Evolutionary conservation across 805 yeast species (phyloP).

Genomic region (Candida pini): DNA sequence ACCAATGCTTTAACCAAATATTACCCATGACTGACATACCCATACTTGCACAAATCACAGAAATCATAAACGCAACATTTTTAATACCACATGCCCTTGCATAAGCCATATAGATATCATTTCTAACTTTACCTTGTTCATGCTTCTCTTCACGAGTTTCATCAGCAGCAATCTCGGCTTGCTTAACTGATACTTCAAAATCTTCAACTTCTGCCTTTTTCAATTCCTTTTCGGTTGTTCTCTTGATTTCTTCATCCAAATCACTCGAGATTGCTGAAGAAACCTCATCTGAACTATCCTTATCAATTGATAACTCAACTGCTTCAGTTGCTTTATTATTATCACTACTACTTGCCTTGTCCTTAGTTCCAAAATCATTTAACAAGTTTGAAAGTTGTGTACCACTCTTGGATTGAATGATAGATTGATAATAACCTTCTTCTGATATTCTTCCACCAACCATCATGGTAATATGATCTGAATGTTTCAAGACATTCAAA

Average conservation of each 20-base stretch:
- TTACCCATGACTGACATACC: constrained; percentile 60
- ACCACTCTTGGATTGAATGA: constrained; percentile 30
- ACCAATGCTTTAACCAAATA: constrained; percentile 97
- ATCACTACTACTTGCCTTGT: constrained; percentile 15
- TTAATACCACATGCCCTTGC: constrained; percentile 80
- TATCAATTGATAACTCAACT: constrained; percentile 11
- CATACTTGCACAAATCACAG: constrained; percentile 53
- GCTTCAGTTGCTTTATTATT: constrained; percentile 7
- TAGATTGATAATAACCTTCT: constrained; percentile 55
- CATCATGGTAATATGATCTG: constrained; percentile 64
- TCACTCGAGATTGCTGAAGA: constrained; percentile 13
- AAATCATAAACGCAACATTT: constrained; percentile 54
- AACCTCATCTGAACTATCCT: constrained; percentile 13
- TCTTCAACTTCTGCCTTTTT: constrained; percentile 58
- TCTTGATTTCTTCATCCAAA: constrained; percentile 25
- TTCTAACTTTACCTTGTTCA: constrained; percentile 91
- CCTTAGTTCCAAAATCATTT: constrained; percentile 54
- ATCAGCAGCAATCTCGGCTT: constrained; percentile 34
- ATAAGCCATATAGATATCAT: constrained; percentile 77
- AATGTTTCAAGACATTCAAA: constrained; percentile 72
- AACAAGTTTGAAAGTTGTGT: constrained; percentile 52
- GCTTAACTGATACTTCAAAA: constrained; percentile 30
- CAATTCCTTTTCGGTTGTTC: constrained; percentile 35
- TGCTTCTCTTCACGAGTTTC: constrained; percentile 63
- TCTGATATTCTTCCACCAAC: constrained; percentile 64